Base-by-base conservation (phyloP, 2,329 filamentous ascomycete genomes). In the Colletotrichum cordylinicola region DNA sequence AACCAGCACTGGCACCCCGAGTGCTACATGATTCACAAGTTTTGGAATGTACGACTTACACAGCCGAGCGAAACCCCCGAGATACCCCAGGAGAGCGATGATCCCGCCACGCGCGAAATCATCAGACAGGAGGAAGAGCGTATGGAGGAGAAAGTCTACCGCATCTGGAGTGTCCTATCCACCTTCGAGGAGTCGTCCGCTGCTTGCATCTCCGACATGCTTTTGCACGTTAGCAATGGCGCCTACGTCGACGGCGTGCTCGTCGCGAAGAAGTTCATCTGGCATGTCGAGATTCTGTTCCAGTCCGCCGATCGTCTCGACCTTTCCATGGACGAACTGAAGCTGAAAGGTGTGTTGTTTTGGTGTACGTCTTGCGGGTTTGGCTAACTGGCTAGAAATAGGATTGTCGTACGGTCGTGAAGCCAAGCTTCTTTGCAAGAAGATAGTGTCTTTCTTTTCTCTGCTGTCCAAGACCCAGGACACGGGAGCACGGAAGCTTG, bases 11-110 rank as follows among this genome's bases (percentile, higher is more conserved):
- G 97, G 97, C 97, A 99, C 83, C 97, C 97, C 3, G 97, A 99
- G 85, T 99, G 97, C 85, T 99, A 99, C 86, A 99, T 99, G 97
- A 99, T 99, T 78, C 97, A 99, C 87, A 99, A 99, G 82, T 99
- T 98, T 85, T 99, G 97, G 97, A 99, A 98, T 83, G 97, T 99
- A 75, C 93, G 97, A 67, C 88, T 99, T 48, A 92, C 93, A 13
- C 90, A 92, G 31, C 88, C 91, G 13, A 89, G 90, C 55, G 89
- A 92, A 73, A 82, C 85, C 13, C 82, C 88, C 43, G 86, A 89
- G 72, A 85, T 84, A 35, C 78, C 84, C 24, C 82, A 85, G n/a
- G 85, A 89, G 68, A 82, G 84, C 13, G 87, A 88, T 69, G 89
- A 91, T 70, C 83, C 86, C 62, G 91, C 93, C 77, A 91, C 93